Evolutionary conservation across 2,329 filamentous ascomycete species (phyloP).

Genomic region (Xylariaceae sp.): DNA sequence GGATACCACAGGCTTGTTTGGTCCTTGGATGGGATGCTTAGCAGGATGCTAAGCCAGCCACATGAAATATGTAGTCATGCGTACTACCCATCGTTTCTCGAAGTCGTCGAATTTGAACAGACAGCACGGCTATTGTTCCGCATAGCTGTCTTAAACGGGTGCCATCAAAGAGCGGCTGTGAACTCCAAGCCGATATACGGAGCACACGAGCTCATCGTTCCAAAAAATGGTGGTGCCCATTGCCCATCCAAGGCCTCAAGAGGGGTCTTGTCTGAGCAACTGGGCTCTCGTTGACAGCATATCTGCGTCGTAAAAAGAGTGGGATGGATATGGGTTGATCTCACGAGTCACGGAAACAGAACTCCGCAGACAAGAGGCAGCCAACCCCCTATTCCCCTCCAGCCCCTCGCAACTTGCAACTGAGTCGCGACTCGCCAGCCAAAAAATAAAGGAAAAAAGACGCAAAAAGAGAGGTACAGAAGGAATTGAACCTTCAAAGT

Average conservation of each 20-base stretch:
- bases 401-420: too few relatives aligned
- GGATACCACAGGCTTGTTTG: conserved; percentile 22
- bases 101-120: conserved; percentile 22
- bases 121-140: conserved; percentile 19
- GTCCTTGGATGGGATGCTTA: conserved; percentile 6
- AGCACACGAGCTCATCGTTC: conserved; percentile 11
- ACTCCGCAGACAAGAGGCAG: too few relatives aligned
- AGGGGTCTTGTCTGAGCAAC: not conserved
- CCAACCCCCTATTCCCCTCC: too few relatives aligned
- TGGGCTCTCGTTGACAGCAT: not conserved
- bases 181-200: conserved; percentile 14
- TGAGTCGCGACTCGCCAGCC: too few relatives aligned
- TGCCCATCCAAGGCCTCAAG: conserved; percentile 2
- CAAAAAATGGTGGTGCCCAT: conserved; percentile 16
- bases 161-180: conserved; percentile 21
- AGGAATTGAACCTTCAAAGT: not conserved
- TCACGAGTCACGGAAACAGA: too few relatives aligned
- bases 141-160: conserved; percentile 22
- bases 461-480: not conserved
- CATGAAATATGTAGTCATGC: conserved; percentile 13
- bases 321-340: too few relatives aligned
- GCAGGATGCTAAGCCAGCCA: conserved; percentile 15
- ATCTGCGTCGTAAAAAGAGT: not conserved
- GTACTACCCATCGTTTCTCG: conserved; percentile 23
- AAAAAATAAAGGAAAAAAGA: not conserved